Base-by-base conservation (phyloP, 192 early-diverging fungal genomes). In the Phycomyces blakesleeanus region DNA sequence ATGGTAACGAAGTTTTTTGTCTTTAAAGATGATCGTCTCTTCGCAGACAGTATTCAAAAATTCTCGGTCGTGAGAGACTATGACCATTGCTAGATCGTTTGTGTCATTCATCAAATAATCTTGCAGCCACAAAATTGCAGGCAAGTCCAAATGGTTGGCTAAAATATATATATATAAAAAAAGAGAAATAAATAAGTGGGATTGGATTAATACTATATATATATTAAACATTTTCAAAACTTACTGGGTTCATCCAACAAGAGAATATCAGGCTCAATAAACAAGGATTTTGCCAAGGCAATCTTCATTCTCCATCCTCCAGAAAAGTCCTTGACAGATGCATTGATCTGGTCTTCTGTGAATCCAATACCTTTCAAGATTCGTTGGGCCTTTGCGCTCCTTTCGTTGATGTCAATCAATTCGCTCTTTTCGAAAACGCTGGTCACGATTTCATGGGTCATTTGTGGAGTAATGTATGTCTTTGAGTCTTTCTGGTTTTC, bases 261-360 rank as follows among this genome's bases (percentile, higher is more conserved):
- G 20, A 97, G 80, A 39, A 96, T 72, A 69, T 93, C 86, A 1
- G 92, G 91, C 63, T 89, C 73, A 54, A 95, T 63, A 59, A 92
- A 88, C 65, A 97, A 77, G 27, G 92, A 92, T 64, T 88, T 81
- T 25, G 94, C 95, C 24, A 94, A 78, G 6, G 93, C 89, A 11
- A 93, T 85, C 21, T 91, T 81, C 81, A 94, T 97, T 61, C 85
- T 79, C 94, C 93, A 97, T 38, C 94, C 95, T 64, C 95, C 94
- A 12, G 85, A 87, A 39, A 91, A 82, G 7, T 72, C 68, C 40
- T 83, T 82, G 68, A 95, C 86, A 9, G 87, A 76, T 34, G 84
- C 71, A 37, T 83, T 72, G 47, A 84, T 85, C 76, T 84, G 78
- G 38, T 75, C 76, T 16, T 81, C 71, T 3, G 81, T 67, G 51